Evolutionary conservation across 495 filamentous ascomycete genomes (phyloP).

Genomic region (Penicillium lividum): DNA sequence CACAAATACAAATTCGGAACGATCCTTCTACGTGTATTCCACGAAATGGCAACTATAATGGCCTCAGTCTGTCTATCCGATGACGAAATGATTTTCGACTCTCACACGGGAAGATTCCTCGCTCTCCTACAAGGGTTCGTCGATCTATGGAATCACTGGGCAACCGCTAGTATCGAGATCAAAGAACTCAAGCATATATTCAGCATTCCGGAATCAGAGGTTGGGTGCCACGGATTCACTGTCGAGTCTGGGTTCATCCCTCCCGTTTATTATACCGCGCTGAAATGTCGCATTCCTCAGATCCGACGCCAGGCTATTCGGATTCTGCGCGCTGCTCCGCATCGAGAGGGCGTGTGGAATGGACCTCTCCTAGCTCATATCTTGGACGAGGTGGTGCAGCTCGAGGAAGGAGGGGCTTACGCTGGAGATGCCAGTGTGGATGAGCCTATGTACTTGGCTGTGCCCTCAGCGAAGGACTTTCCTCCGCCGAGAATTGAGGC

Average conservation of each 20-base stretch:
- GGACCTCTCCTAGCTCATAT: slow-evolving; percentile 19
- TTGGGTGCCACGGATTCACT: slow-evolving; percentile 30
- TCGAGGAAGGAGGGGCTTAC: slow-evolving; percentile 24
- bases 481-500: slow-evolving; percentile 3
- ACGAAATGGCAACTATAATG: slow-evolving; percentile 52
- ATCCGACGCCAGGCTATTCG: slow-evolving; percentile 46
- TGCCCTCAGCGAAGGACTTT: slow-evolving; percentile 9
- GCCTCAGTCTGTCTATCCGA: slow-evolving; percentile 35
- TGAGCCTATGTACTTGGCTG: not conserved
- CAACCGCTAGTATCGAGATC: not conserved
- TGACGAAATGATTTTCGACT: slow-evolving; percentile 46
- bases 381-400: slow-evolving; percentile 16
- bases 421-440: slow-evolving; percentile 11
- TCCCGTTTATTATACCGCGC: slow-evolving; percentile 52
- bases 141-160: slow-evolving; percentile 30
- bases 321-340: slow-evolving; percentile 35
- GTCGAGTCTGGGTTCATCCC: slow-evolving; percentile 52
- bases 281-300: slow-evolving; percentile 56
- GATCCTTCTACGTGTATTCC: slow-evolving; percentile 42
- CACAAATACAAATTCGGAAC: slow-evolving; percentile 21
- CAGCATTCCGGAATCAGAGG: not conserved
- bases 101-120: slow-evolving; percentile 38
- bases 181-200: not conserved
- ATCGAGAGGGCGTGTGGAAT: slow-evolving; percentile 58
- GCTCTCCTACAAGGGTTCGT: slow-evolving; percentile 33